These are phyloP conservation scores for Crucihimalaya himalaica DNA, from an alignment of 345 rosid genomes.

Conservation along the genomic window DNA sequence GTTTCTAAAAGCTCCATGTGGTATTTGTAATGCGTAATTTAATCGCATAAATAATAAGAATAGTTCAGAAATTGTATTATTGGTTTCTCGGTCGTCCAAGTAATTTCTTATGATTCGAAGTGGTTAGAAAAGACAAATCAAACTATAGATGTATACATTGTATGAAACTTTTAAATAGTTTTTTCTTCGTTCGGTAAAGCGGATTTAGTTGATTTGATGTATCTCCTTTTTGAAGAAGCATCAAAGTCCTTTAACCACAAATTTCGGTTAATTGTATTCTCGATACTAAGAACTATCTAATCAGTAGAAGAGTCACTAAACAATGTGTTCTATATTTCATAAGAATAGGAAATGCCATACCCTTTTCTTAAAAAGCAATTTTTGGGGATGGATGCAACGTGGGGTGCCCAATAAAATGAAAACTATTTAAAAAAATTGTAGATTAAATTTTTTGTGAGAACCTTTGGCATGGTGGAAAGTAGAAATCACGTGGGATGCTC, in stretches of 20 bases:
- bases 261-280: conserved; percentile 9
- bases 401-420: conserved; percentile 19
- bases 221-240: conserved; percentile 32
- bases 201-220: conserved; percentile 9
- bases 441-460: not conserved
- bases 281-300: conserved; percentile 20
- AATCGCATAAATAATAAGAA: not conserved
- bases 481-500: conserved; percentile 53
- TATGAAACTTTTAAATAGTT: not conserved
- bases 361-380: conserved; percentile 19
- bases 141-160: conserved; percentile 19
- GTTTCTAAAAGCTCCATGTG: not conserved
- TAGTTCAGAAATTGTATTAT: not conserved
- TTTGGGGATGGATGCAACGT: conserved; percentile 40
- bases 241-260: conserved; percentile 26
- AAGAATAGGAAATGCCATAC: not conserved
- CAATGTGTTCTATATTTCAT: not conserved
- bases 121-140: conserved; percentile 27
- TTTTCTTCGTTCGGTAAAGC: conserved; percentile 26
- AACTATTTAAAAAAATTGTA: conserved; percentile 14
- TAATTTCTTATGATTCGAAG: conserved; percentile 3
- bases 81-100: not conserved
- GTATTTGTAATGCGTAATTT: not conserved
- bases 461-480: conserved; percentile 40
- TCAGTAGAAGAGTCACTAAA: conserved; percentile 22